Percentiles rank a stretch among this genome's conserved stretches.
These are phyloP conservation scores for Eutrema yunnanense DNA, from an alignment of 345 rosid species.

Conservation along the genomic window DNA sequence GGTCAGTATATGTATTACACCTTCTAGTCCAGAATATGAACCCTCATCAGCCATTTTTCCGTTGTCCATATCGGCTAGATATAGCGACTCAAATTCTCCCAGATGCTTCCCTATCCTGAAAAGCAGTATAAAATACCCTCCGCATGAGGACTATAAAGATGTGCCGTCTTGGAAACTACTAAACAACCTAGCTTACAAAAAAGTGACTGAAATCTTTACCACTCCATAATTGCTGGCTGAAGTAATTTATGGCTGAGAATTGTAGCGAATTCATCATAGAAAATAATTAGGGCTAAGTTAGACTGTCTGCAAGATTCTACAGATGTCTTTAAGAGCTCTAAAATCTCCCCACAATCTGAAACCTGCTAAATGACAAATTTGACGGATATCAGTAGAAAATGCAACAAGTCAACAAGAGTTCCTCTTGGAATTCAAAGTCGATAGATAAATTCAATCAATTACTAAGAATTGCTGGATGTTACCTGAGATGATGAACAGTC, in stretches of 20 bases:
- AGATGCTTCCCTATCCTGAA: slow-evolving; percentile 66
- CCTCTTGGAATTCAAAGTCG: neutral
- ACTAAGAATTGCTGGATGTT: slow-evolving; percentile 1
- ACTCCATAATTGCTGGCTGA: slow-evolving; percentile 67
- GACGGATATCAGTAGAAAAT: neutral
- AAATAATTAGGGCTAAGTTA: slow-evolving; percentile 46
- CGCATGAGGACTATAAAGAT: neutral
- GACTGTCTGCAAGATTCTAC: slow-evolving; percentile 65
- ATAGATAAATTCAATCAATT: neutral
- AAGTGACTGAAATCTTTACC: slow-evolving; percentile 37
- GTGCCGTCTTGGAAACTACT: slow-evolving; percentile 11
- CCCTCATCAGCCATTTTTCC: slow-evolving; percentile 43
- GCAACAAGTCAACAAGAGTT: neutral
- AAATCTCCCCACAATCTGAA: slow-evolving; percentile 57
- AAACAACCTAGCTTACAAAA: slow-evolving; percentile 13
- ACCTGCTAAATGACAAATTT: slow-evolving; percentile 35
- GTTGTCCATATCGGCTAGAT: slow-evolving; percentile 61
- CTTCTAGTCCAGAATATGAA: slow-evolving; percentile 57
- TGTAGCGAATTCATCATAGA: slow-evolving; percentile 68
- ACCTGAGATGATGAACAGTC: slow-evolving; percentile 46
- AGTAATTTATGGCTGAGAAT: slow-evolving; percentile 47
- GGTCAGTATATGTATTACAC: slow-evolving; percentile 20
- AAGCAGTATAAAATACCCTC: slow-evolving; percentile 5
- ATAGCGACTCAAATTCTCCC: slow-evolving; percentile 74
- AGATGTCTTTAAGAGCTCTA: slow-evolving; percentile 68